Conservation (phyloP, 768 basidiomycete species). For the Podaxis rugospora region DNA sequence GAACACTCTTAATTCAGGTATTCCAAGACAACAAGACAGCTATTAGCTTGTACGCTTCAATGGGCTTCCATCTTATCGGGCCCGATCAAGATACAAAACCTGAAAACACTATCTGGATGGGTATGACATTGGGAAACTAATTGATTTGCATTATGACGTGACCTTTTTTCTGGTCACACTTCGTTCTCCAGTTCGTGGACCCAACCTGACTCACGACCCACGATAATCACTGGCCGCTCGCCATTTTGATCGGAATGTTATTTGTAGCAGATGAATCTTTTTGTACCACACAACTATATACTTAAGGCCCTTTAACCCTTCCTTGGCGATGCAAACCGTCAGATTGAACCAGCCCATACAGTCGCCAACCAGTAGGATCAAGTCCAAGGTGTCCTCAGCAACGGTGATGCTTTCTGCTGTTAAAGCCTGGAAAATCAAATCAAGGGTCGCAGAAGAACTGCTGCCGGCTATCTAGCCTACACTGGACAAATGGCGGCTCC, state of each 20-base stretch:
- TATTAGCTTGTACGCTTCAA: background rate
- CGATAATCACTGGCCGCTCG: background rate
- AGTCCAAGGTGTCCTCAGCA: background rate
- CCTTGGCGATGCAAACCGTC: background rate
- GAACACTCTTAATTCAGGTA: constrained; percentile 4
- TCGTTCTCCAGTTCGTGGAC: constrained; percentile 4
- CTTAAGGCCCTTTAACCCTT: background rate
- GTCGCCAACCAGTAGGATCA: background rate
- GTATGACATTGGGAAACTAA: background rate
- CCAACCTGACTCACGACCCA: background rate
- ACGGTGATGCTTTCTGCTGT: background rate
- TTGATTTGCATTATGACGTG: background rate
- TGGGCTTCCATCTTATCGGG: background rate
- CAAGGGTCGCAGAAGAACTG: background rate
- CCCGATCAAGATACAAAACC: background rate
- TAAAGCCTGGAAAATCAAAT: background rate
- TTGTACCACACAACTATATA: too few species aligned
- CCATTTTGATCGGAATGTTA: background rate
- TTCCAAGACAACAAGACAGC: background rate
- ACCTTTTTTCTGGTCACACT: constrained; percentile 7
- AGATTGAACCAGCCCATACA: background rate
- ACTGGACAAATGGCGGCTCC: background rate
- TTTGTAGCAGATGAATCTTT: background rate
- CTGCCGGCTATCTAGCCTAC: background rate
- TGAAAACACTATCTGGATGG: constrained; percentile 2